phyloP scores from a whole-genome alignment of 257 asterid genomes.

The Mentha longifolia region DNA sequence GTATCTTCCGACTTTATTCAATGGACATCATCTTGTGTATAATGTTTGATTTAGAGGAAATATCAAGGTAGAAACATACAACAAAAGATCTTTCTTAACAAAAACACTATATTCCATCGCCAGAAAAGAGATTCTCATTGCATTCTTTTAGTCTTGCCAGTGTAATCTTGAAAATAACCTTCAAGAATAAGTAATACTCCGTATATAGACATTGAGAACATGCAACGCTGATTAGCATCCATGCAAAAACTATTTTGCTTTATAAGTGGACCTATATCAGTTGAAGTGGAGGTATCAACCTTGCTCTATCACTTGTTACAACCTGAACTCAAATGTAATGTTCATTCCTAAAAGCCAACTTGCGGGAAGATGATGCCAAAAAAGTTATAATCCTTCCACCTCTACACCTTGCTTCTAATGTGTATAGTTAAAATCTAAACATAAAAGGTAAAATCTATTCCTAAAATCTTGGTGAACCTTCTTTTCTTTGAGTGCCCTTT shows the following conservation, averaged over 20 bases:
- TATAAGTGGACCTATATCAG: background rate
- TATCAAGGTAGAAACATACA: background rate
- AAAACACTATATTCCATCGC: too few relatives aligned
- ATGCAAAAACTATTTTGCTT: background rate
- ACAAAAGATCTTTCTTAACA: too few relatives aligned
- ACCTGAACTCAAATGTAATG: background rate
- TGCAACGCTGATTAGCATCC: conserved; percentile 9
- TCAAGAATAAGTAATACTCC: background rate
- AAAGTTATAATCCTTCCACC: background rate
- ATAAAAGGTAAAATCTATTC: too few relatives aligned
- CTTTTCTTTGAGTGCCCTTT: too few relatives aligned
- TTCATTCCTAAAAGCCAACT: background rate
- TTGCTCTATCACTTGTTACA: background rate
- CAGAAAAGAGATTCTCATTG: background rate
- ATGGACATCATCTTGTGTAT: background rate
- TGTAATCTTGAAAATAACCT: background rate
- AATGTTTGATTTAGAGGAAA: background rate
- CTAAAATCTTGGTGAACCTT: too few relatives aligned
- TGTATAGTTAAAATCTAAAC: too few relatives aligned
- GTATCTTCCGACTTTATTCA: background rate
- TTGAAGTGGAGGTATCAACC: background rate
- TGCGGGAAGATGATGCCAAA: background rate
- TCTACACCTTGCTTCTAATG: background rate
- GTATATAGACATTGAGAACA: background rate
- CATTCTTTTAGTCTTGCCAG: background rate